Base-by-base conservation (phyloP, 176 grass and related monocot species). In the Chloris gayana region DNA sequence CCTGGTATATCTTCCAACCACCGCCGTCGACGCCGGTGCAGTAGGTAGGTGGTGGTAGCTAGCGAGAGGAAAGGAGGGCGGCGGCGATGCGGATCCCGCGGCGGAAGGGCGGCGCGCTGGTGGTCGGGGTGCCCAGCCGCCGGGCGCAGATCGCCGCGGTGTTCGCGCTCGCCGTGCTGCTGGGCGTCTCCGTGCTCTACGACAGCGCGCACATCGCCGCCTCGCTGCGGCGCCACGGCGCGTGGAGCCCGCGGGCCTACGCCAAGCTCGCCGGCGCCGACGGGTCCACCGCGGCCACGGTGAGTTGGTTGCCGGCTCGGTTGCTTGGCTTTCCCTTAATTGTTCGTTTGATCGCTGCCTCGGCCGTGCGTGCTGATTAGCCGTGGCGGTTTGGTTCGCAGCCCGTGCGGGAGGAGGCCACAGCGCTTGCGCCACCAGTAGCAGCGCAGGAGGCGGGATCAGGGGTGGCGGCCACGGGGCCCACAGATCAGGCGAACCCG, bases 141-240 rank as follows among this genome's bases (percentile, higher is more conserved):
- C 76, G 87, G 65, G 58, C 44, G 69, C 92, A 90, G 65, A 60
- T 94, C 51, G 89, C 89, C 14, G 89, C 92, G 4, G 83, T 94
- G 17, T 89, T 94, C 78, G 83, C 83, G 61, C 83, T 90, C 59
- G 83, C 83, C 18, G 21, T 6, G 32, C 79, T 89, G 67, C 83
- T 89, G 0, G 83, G 59, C 30, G 73, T 89, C 30, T 89, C 88
- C 68, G 83, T 90, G 49, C 83, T 90, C 74, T 90, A 86, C 83
- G 83, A 90, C 73, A 86, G 83, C 88, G 83, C 88, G 21, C 79
- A 86, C 83, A 82, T 90, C 79, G 83, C 83, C 41, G 83, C 83
- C 49, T 86, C 87, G 62, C 83, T 77, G 35, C 78, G 89, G 17
- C 54, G 58, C 8, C 84, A 89, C 87, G 68, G 57, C 21, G 76